Conservation (phyloP, 2,329 filamentous ascomycete species). For the Zymoseptoria brevis region DNA sequence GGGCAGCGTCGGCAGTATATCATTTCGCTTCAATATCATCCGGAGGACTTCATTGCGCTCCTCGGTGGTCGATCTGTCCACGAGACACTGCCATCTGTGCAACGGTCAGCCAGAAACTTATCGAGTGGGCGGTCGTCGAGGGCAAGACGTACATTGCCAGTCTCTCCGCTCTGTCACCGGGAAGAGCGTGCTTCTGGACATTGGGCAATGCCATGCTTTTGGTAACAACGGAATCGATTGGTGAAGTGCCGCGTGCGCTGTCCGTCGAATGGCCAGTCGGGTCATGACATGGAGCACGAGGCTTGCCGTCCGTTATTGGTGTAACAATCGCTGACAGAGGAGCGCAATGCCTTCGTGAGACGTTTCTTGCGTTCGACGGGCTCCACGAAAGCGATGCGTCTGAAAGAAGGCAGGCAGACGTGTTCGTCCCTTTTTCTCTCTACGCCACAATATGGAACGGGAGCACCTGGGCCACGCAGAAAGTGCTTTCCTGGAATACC, state of each 20-base stretch:
- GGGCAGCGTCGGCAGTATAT: slow-evolving; percentile 32
- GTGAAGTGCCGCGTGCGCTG: not conserved
- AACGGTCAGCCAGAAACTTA: not conserved
- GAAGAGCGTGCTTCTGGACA: not conserved
- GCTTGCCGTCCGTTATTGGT: not conserved
- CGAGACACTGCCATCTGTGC: slow-evolving; percentile 11
- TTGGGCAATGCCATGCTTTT: not conserved
- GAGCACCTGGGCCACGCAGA: too few relatives aligned
- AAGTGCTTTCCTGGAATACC: not conserved
- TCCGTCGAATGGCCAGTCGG: not conserved
- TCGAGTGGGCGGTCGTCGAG: not conserved
- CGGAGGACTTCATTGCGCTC: slow-evolving; percentile 6
- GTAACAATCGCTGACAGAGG: not conserved
- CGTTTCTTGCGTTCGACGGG: not conserved
- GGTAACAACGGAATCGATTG: not conserved
- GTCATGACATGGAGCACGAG: not conserved
- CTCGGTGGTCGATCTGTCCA: slow-evolving; percentile 4
- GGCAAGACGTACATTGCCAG: slow-evolving; percentile 1
- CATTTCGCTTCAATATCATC: slow-evolving; percentile 15
- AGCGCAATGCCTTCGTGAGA: not conserved
- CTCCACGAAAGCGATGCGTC: not conserved
- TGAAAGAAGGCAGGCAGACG: not conserved
- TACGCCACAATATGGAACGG: too few relatives aligned
- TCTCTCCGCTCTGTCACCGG: not conserved
- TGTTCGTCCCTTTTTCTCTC: too few relatives aligned